Base-by-base conservation (phyloP, 73 alveolate species). In the Paramecium octaurelia region DNA sequence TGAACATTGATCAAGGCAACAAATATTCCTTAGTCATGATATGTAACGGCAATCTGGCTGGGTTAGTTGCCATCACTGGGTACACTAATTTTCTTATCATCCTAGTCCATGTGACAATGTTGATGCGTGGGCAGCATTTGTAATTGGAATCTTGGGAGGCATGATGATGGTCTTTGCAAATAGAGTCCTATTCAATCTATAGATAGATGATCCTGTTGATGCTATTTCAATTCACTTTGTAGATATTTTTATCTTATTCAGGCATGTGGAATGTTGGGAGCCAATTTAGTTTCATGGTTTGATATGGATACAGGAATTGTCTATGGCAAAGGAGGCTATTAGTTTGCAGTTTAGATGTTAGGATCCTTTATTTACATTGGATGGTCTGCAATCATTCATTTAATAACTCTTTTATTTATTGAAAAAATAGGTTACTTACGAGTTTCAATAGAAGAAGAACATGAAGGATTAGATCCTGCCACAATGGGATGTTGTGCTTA, bases 191-290 rank as follows among this genome's bases (percentile, higher is more conserved):
- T 48, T 31, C 29, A 80, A 48, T 23, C 18, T 92, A 40, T 58
- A 94, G 36, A 94, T 94, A 6, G 97, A 94, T 76, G 97, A 94
- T 70, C 97, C 96, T 1, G 90, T 94, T n/a, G 97, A 94, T 29
- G 96, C 96, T 6, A 71, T 93, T n/a, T 69, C 86, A 24, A 92
- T 94, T 84, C 97, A 94, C 57, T 95, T 93, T 18, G 84, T 64
- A 64, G 6, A 2, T 6, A 23, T 27, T 64, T 23, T 2, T 8
- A 11, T 7, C 9, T 8, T 27, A 24, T 64, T 64, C 46, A 31
- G 84, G 89, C 93, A n/a, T 70, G 96, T 76, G 97, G 96, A 46
- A 44, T 92, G 64, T 58, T 91, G 92, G 95, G 96, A 31, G 86
- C 76, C 12, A 80, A 80, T 23, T 9, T 42, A 5, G 46, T 80